Base-by-base conservation (phyloP, 108 stramenopile species). In the Cyclotella kingstonii region DNA sequence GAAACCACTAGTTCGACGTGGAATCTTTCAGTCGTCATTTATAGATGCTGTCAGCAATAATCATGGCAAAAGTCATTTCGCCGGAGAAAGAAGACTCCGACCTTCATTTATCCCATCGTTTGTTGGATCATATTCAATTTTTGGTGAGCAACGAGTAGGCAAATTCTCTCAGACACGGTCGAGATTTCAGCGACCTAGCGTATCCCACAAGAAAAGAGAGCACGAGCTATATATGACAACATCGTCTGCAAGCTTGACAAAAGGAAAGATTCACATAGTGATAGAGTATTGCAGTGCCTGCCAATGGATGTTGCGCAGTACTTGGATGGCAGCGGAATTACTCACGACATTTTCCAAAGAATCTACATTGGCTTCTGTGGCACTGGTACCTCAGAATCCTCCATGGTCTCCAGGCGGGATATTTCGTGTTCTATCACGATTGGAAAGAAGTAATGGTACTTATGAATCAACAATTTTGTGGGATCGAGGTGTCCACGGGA, bases 241-340 rank as follows among this genome's bases (percentile, higher is more conserved):
- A 29, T 28, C 42, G 15, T 35, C 40, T 17, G 25, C 41, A 29
- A 28, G 26, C 27, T 5, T 9, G 26, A 17, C n/a, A 22, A 39
- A 9, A 45, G 23, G 1, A 11, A 47, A 22, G 15, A 58, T 66
- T 10, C 43, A 63, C 42, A 40, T 89, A n/a, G 53, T 72, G 9
- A 87, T 95, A 34, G 84, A 85, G 60, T 95, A 89, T 56, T 92
- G 89, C 55, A 79, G 85, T 11, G 89, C 88, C 8, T 87, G 87
- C 26, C 80, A 84, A 33, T 92, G 94, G 94, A 77, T 89, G 81
- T 44, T 88, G 4, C 82, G 86, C 21, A 44, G 79, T 21, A 77
- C 81, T 19, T 95, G 86, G 86, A 61, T 85, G 38, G 88, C 90
- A 7, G 81, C 87, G 19, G 93, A 94, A 68, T 52, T 91, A 14